These are phyloP conservation scores for Fennellomyces sp. DNA, from an alignment of 371 early-diverging fungal genomes.

Conservation along the genomic window DNA sequence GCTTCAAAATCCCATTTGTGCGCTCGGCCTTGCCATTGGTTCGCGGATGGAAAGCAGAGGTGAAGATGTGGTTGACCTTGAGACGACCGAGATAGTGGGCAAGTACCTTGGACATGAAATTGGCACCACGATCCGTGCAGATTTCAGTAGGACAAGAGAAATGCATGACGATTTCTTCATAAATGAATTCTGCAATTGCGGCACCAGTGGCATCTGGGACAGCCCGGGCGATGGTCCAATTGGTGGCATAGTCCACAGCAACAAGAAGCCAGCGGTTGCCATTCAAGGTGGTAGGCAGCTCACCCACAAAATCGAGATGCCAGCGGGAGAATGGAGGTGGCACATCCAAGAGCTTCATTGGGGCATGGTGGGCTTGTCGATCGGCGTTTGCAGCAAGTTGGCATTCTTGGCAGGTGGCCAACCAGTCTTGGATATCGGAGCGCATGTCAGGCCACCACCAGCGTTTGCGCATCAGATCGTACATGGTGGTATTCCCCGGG, in stretches of 20 bases:
- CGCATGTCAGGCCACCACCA: constrained; percentile 36
- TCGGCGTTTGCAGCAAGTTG: constrained; percentile 13
- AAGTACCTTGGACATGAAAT: constrained; percentile 16
- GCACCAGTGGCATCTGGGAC: constrained; percentile 32
- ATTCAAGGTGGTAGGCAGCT: constrained; percentile 15
- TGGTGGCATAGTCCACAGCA: constrained; percentile 46
- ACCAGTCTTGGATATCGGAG: constrained; percentile 7
- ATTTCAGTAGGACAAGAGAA: constrained; percentile 35
- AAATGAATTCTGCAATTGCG: constrained; percentile 15
- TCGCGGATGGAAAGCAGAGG: constrained; percentile 23
- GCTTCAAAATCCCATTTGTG: constrained; percentile 9
- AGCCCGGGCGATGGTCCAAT: constrained; percentile 41
- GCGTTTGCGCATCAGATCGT: constrained; percentile 14
- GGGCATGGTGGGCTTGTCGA: constrained; percentile 7
- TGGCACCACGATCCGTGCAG: constrained; percentile 24
- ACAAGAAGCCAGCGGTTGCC: constrained; percentile 25
- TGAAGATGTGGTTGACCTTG: constrained; percentile 16
- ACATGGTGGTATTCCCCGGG: constrained; percentile 12
- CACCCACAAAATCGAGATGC: constrained; percentile 34
- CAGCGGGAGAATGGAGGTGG: constrained; percentile 19
- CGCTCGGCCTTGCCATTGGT: constrained; percentile 31
- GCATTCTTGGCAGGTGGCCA: constrained; percentile 23
- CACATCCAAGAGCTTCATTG: constrained; percentile 11
- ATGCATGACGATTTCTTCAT: constrained; percentile 32
- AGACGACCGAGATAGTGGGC: not conserved